Evolutionary conservation across 768 basidiomycete species (phyloP).

Genomic region (Hemileccinum impolitum): DNA sequence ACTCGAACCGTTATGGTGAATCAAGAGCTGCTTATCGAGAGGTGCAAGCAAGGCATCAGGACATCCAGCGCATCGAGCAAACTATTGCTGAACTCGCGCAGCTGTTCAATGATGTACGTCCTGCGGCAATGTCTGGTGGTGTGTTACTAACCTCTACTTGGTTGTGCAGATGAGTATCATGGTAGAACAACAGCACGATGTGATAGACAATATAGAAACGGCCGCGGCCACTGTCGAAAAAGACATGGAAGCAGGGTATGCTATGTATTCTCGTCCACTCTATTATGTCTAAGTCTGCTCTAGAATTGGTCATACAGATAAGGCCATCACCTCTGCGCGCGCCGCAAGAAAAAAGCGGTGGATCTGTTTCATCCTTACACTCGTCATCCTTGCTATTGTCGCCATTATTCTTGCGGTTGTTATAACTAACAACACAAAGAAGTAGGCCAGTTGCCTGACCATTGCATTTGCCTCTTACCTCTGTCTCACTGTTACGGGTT

Average conservation of each 20-base stretch:
- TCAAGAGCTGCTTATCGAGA: constrained; percentile 90
- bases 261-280: background rate
- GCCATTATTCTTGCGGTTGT: constrained; percentile 62
- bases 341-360: constrained; percentile 93
- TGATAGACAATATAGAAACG: constrained; percentile 77
- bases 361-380: constrained; percentile 84
- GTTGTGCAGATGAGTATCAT: constrained; percentile 80
- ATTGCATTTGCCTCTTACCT: background rate
- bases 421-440: constrained; percentile 43
- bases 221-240: constrained; percentile 72
- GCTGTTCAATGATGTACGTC: constrained; percentile 87
- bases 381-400: constrained; percentile 65
- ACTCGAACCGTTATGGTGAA: constrained; percentile 86
- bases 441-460: constrained; percentile 15
- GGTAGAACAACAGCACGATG: constrained; percentile 92
- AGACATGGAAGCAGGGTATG: constrained; percentile 83
- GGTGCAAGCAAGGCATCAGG: constrained; percentile 95
- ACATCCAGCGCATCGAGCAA: constrained; percentile 92
- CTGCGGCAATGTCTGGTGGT: background rate
- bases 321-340: constrained; percentile 82
- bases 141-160: constrained; percentile 2
- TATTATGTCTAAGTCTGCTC: constrained; percentile 1
- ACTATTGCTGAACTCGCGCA: constrained; percentile 92
- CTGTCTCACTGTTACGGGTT: background rate
- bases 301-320: constrained; percentile 80